Conservation (phyloP, 306 rosid genomes). For the Prunus dulcis region DNA sequence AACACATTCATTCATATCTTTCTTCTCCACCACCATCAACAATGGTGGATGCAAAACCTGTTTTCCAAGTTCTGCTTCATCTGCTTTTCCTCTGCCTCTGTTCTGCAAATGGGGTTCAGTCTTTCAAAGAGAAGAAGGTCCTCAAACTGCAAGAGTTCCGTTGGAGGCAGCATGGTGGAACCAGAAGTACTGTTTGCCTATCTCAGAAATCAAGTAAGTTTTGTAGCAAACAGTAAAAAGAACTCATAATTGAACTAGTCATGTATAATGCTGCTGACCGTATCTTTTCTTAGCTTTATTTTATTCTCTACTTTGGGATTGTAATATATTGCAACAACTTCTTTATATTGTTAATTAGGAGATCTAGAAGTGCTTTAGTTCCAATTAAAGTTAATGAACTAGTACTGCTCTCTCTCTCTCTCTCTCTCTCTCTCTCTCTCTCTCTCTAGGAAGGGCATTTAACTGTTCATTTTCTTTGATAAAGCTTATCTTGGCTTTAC, state of each 20-base stretch:
- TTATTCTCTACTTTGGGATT: too few species aligned
- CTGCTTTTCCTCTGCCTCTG: conserved; percentile 33
- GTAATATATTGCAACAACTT: too few species aligned
- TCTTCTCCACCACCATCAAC: conserved; percentile 10
- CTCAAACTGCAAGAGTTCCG: conserved; percentile 38
- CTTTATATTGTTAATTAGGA: too few species aligned
- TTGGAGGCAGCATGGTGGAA: conserved; percentile 26
- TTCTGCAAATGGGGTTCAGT: conserved; percentile 36
- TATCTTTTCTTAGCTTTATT: too few species aligned
- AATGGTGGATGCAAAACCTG: conserved; percentile 34
- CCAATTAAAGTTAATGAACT: background rate
- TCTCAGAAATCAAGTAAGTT: conserved; percentile 48
- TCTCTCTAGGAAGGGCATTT: background rate
- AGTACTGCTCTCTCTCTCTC: background rate
- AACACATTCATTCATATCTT: background rate
- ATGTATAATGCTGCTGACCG: background rate
- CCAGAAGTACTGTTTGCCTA: conserved; percentile 15
- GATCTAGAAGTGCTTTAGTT: background rate
- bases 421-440: background rate
- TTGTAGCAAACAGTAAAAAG: background rate
- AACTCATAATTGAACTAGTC: background rate
- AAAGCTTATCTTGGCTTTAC: conserved; percentile 3
- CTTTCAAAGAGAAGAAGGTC: conserved; percentile 32
- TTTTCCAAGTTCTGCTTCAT: conserved; percentile 21
- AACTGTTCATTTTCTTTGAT: background rate